phyloP scores from a whole-genome alignment of 2,329 filamentous ascomycete genomes.

The Ascochyta viciae-villosae region DNA sequence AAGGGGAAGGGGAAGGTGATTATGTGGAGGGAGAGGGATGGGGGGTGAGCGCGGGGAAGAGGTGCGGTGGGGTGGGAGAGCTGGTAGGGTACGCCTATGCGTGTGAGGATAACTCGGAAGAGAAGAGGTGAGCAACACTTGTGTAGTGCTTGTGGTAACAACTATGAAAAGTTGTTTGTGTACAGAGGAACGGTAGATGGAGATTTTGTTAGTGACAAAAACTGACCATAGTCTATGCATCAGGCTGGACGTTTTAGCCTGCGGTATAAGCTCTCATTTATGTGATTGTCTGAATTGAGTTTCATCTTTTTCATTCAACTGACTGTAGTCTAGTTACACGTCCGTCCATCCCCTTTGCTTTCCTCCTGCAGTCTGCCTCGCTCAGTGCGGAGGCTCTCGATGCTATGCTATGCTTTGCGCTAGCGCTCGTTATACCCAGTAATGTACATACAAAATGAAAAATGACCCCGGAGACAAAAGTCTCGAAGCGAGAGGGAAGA shows the following conservation, averaged over 20 bases:
- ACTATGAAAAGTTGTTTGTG: no score
- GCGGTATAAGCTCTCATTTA: no score
- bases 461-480: neutral
- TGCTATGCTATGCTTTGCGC: constrained; percentile 11
- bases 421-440: constrained; percentile 8
- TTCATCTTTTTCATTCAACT: constrained; percentile 11
- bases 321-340: constrained; percentile 12
- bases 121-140: no score
- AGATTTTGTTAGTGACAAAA: no score
- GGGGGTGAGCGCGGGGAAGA: neutral
- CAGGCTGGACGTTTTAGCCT: no score
- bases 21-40: constrained; percentile 40
- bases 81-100: no score
- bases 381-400: neutral
- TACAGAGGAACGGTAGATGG: no score
- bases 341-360: neutral
- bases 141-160: no score
- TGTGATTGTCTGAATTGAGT: neutral
- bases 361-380: neutral
- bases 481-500: constrained; percentile 21
- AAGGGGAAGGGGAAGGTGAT: constrained; percentile 34
- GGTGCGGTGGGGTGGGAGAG: neutral
- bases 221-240: no score
- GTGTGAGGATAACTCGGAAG: no score
- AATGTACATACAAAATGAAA: constrained; percentile 22